phyloP scores from a whole-genome alignment of 345 rosid genomes.

The Crucihimalaya himalaica region DNA sequence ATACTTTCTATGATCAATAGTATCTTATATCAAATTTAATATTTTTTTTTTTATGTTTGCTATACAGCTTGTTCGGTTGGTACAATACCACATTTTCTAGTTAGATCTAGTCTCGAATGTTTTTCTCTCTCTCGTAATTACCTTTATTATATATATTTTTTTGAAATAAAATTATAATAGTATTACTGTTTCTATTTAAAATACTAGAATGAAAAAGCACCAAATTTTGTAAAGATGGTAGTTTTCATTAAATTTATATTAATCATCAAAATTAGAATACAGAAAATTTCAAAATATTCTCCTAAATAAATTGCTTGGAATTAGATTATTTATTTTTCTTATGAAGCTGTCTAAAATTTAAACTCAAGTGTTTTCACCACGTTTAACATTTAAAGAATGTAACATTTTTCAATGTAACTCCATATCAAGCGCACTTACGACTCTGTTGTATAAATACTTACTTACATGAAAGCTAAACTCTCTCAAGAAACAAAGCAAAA shows the following conservation, averaged over 20 bases:
- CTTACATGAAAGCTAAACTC: constrained; percentile 21
- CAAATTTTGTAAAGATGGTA: background rate
- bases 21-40: constrained; percentile 16
- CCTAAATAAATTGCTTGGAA: background rate
- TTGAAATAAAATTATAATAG: background rate
- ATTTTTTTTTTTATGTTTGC: background rate
- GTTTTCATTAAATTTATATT: too few relatives aligned
- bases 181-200: background rate
- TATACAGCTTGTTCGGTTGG: background rate
- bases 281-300: too few relatives aligned
- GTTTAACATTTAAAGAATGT: constrained; percentile 7
- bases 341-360: background rate
- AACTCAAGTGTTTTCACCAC: background rate
- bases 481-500: constrained; percentile 33
- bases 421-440: constrained; percentile 16
- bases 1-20: constrained; percentile 24
- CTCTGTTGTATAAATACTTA: constrained; percentile 20
- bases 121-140: background rate
- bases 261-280: too few relatives aligned
- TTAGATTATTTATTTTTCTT: background rate
- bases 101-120: background rate
- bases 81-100: background rate
- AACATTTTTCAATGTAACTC: constrained; percentile 7
- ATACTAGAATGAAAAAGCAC: background rate
- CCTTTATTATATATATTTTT: background rate